Conservation (phyloP, 2,329 filamentous ascomycete genomes). For the Fusarium sp. region DNA sequence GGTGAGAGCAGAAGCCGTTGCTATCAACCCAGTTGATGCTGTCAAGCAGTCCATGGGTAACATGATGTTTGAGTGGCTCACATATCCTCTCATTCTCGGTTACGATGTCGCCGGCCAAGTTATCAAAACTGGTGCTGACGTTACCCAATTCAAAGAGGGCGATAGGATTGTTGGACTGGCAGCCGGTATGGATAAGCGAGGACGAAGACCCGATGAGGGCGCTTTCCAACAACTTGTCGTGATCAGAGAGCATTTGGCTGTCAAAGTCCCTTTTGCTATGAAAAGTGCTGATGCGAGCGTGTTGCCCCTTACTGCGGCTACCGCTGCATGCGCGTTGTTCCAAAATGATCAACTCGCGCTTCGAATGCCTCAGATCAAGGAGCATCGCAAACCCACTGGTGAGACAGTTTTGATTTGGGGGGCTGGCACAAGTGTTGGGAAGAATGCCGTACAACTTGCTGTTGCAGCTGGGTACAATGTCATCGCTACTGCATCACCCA, state of each 20-base stretch:
- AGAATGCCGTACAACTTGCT: background rate
- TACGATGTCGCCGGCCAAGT: background rate
- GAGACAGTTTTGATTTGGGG: background rate
- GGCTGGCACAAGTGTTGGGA: background rate
- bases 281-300: background rate
- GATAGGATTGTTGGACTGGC: background rate
- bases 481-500: background rate
- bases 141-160: background rate
- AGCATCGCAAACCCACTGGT: fast-evolving
- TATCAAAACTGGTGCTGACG: background rate
- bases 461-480: background rate
- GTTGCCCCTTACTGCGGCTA: background rate
- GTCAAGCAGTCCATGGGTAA: slow-evolving; percentile 13
- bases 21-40: background rate
- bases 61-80: slow-evolving; percentile 21
- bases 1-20: background rate
- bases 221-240: background rate
- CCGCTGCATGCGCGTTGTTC: background rate
- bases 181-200: slow-evolving; percentile 6
- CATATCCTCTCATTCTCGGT: slow-evolving; percentile 4
- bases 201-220: background rate
- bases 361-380: background rate
- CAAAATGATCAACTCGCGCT: background rate
- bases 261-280: background rate
- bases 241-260: background rate